Evolutionary conservation across 495 filamentous ascomycete genomes (phyloP), one percentile per base, ranked within the genome.

Genomic region (Rusavskia elegans): DNA sequence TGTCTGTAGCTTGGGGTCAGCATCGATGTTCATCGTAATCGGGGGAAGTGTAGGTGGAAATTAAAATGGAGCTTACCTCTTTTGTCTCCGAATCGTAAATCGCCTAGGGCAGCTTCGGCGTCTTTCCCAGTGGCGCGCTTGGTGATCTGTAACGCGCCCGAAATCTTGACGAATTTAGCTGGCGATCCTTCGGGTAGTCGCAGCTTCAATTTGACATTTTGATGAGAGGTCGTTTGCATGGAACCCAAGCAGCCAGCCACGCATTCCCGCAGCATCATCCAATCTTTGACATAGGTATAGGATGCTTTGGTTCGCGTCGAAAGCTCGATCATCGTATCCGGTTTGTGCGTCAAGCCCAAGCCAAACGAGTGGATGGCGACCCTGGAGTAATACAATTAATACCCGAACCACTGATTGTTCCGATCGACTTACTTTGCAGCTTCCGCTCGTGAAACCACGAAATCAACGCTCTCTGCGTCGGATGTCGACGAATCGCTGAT

Each of bases 241-340:
- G 88, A 80, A 39, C 92, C 92, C 36, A 99, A 68, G 63, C 93
- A 97, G 23, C 92, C 92, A 17, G 92, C 93, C 45, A 97, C 76
- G 66, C 93, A 99, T 65, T 99, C 92, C 19, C 92, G 82, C 32
- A 99, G 75, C 89, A 96, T 97, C 92, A 97, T 99, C 92, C 92
- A 99, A 64, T 99, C 92, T 66, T 97, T 97, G 60, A 97, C 89
- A 61, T 97, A 99, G 5, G 89, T 89, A 60, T 96, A 99, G 17
- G 87, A 89, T 4, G 89, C 92, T 68, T 97, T 99, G 7, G 92
- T 99, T 49, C 90, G 78, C 29, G 87, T 89, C 6, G 93, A 96
- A 3, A 99, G 69, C 61, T 97, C 92, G 48, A 99, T 95, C 86
- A 99, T 93, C 0, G 89, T 96, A 63, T 97, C 93, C 6, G 92